phyloP scores from a whole-genome alignment of 2,329 filamentous ascomycete species.

The Arachnomyces sp. region DNA sequence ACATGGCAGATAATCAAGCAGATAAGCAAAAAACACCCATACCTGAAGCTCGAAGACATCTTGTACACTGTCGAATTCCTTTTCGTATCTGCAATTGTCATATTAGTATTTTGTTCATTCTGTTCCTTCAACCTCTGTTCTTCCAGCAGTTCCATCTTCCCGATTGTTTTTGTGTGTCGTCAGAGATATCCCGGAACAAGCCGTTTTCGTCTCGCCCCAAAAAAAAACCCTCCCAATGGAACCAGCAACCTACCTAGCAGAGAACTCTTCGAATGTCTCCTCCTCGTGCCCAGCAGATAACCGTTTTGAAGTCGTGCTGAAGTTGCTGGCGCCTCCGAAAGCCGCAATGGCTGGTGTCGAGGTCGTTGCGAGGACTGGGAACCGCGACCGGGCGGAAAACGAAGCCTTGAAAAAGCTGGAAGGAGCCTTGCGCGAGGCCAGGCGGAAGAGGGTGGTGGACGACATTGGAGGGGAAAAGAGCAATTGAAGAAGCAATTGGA shows the following conservation, averaged over 20 bases:
- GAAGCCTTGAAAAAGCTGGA: conserved; percentile 57
- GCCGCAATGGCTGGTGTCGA: conserved; percentile 45
- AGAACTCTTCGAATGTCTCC: conserved; percentile 99
- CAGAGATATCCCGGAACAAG: not conserved
- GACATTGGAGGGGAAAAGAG: conserved; percentile 46
- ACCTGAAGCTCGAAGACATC: conserved; percentile 99
- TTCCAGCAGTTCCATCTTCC: not conserved
- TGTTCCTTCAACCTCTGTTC: conserved; percentile 10
- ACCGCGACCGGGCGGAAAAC: conserved; percentile 51
- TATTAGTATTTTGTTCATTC: conserved; percentile 22
- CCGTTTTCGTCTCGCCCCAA: not conserved
- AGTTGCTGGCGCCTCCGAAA: conserved; percentile 58
- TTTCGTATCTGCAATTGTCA: conserved; percentile 73
- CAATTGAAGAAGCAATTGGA: conserved; percentile 1
- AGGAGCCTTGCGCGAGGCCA: conserved; percentile 59
- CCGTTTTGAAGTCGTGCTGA: conserved; percentile 48
- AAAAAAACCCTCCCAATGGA: conserved; percentile 17
- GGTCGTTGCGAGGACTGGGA: conserved; percentile 49
- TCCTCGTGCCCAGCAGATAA: conserved; percentile 63
- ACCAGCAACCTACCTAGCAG: conserved; percentile 65
- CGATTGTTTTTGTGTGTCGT: conserved; percentile 3
- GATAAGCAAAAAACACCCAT: conserved; percentile 31
- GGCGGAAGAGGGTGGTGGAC: conserved; percentile 61
- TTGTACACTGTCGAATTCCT: conserved; percentile 95
- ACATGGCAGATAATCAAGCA: conserved; percentile 6